A percentile compares a stretch with the other conserved stretches of the same genome.
Conservation (phyloP, 2,329 filamentous ascomycete genomes). For the Diplodia mutila region DNA sequence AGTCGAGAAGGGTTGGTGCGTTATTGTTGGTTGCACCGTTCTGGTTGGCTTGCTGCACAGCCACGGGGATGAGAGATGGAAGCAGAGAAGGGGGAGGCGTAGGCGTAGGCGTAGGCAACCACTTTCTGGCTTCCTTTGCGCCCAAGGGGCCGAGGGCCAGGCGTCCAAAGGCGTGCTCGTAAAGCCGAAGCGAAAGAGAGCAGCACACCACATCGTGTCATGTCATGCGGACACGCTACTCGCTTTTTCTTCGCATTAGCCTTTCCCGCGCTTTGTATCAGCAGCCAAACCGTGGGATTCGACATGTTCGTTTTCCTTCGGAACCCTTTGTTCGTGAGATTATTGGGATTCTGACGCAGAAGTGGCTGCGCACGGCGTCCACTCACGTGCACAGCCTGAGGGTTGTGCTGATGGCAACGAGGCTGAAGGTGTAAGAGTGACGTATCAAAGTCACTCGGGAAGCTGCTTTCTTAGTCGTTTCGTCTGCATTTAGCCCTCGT, state of each 20-base stretch:
- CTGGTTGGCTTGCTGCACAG: background rate
- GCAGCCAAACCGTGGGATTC: too few species aligned
- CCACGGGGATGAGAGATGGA: slow-evolving; percentile 2
- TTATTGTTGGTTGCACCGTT: background rate
- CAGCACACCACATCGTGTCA: background rate
- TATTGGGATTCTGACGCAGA: background rate
- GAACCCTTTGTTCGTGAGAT: background rate
- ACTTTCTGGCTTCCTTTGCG: too few species aligned
- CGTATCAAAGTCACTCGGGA: background rate
- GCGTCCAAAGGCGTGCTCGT: background rate
- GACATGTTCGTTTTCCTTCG: too few species aligned
- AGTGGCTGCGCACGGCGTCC: background rate
- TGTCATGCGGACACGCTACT: background rate
- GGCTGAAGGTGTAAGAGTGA: slow-evolving; percentile 1
- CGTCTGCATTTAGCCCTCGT: background rate
- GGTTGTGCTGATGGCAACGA: slow-evolving; percentile 4
- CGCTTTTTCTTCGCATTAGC: background rate
- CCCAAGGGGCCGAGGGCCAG: too few species aligned
- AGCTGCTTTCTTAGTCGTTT: background rate
- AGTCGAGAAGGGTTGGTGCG: background rate
- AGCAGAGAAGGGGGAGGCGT: background rate
- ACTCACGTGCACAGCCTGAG: background rate
- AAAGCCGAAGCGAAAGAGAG: background rate
- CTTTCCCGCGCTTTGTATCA: background rate
- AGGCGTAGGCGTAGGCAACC: slow-evolving; percentile 1